These are phyloP conservation scores for Hortiboletus flavorubellus DNA, from an alignment of 768 basidiomycete genomes.

Conservation along the genomic window DNA sequence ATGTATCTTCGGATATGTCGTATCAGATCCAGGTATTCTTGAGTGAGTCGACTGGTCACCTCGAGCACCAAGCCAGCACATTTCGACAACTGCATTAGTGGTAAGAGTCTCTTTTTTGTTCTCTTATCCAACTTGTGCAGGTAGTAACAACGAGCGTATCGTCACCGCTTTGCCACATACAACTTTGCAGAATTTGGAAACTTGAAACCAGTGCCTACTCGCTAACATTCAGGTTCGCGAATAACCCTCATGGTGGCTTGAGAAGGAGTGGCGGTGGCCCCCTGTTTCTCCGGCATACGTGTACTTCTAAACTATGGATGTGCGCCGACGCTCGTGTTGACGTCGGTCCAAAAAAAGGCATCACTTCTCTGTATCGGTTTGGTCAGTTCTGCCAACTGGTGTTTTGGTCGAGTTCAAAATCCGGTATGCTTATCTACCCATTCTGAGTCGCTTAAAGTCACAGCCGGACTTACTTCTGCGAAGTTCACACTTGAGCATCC, in stretches of 20 bases:
- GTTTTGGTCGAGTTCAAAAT: slow-evolving; percentile 21
- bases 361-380: not conserved
- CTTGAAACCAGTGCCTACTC: not conserved
- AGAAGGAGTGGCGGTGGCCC: slow-evolving; percentile 2
- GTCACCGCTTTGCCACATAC: not conserved
- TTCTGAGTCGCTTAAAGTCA: not conserved
- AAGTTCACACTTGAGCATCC: slow-evolving; percentile 9
- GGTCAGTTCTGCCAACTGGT: not conserved
- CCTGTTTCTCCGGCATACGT: slow-evolving; percentile 4
- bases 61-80: not conserved
- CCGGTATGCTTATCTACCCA: slow-evolving; percentile 8
- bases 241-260: not conserved
- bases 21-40: too few relatives aligned
- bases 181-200: not conserved
- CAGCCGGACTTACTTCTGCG: not conserved
- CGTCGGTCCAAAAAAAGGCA: too few relatives aligned
- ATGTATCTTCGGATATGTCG: too few relatives aligned
- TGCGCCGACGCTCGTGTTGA: not conserved
- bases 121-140: not conserved
- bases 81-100: not conserved
- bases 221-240: not conserved
- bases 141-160: not conserved
- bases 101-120: not conserved
- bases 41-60: too few relatives aligned
- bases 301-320: not conserved